Evolutionary conservation across 805 yeast species (phyloP).

Genomic region (Kodamaea fukazawae): DNA sequence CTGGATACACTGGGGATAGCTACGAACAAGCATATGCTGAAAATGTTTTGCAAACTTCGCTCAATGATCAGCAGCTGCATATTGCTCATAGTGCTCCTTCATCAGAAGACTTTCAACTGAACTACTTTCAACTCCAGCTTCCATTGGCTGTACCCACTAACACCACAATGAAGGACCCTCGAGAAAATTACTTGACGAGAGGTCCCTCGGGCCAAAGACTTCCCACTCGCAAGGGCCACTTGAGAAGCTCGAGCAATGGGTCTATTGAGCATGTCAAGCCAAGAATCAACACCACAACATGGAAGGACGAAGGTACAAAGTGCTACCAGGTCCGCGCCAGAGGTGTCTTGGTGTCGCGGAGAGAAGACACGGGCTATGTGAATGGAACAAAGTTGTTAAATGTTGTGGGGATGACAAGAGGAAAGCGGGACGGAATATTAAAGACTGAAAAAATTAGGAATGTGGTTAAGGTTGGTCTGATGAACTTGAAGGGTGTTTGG

Average conservation of each 20-base stretch:
- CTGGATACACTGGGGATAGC: no score
- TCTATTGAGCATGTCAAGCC: constrained; percentile 25
- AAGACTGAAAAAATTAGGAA: constrained; percentile 30
- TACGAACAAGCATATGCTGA: no score
- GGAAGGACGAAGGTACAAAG: constrained; percentile 37
- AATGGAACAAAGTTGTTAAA: constrained; percentile 40
- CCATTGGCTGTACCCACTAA: no score
- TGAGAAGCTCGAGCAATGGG: constrained; percentile 12
- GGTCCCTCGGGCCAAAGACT: neutral
- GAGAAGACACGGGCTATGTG: constrained; percentile 34
- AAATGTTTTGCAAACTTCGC: no score
- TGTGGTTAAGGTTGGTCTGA: constrained; percentile 34
- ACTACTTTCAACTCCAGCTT: no score
- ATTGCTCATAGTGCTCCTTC: no score
- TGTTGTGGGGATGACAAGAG: constrained; percentile 40
- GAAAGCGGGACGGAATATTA: constrained; percentile 39
- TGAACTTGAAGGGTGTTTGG: constrained; percentile 44
- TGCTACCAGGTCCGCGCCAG: constrained; percentile 39
- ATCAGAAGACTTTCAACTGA: no score
- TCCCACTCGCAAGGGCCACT: constrained; percentile 8
- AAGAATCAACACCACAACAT: constrained; percentile 32
- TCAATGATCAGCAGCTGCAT: no score
- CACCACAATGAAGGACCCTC: neutral
- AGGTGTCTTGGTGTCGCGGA: constrained; percentile 32
- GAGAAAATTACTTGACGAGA: neutral